A percentile compares a stretch with the other conserved stretches of the same genome.
Evolutionary conservation across 73 alveolate species (phyloP).

Genomic region (Paramecium caudatum): DNA sequence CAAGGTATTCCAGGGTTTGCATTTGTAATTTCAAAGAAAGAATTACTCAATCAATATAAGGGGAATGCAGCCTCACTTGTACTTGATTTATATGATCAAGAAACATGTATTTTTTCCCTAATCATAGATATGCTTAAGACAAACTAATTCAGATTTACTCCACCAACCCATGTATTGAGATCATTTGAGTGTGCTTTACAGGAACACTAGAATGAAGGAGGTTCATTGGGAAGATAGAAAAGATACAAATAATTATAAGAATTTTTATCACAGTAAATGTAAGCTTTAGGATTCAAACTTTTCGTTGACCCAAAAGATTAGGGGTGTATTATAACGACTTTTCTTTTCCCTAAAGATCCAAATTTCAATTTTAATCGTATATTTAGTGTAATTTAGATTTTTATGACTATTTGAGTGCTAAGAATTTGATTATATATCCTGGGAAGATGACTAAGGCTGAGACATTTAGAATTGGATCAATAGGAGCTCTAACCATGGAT

Average conservation of each 20-base stretch:
- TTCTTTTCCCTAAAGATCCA: conserved; percentile 75
- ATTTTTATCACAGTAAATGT: conserved; percentile 64
- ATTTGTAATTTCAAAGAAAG: conserved; percentile 76
- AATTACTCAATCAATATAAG: conserved; percentile 67
- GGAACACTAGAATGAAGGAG: conserved; percentile 82
- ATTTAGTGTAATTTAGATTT: conserved; percentile 37
- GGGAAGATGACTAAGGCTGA: conserved; percentile 85
- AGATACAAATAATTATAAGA: conserved; percentile 76
- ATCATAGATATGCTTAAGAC: conserved; percentile 73
- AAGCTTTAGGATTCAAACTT: conserved; percentile 74
- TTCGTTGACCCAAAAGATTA: conserved; percentile 72
- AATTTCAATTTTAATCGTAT: conserved; percentile 72
- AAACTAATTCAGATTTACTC: conserved; percentile 82
- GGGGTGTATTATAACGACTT: conserved; percentile 78
- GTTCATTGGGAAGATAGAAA: conserved; percentile 78
- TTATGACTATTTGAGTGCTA: conserved; percentile 77
- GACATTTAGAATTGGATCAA: conserved; percentile 84
- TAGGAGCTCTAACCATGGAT: conserved; percentile 75
- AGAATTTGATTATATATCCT: conserved; percentile 80
- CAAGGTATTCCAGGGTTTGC: conserved; percentile 85
- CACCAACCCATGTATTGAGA: conserved; percentile 83
- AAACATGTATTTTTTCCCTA: too few relatives aligned
- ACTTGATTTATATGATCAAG: conserved; percentile 82
- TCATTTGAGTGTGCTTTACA: conserved; percentile 80
- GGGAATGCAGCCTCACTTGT: conserved; percentile 79